A percentile compares a stretch with the other conserved stretches of the same genome.
Evolutionary conservation across 257 asterid genomes (phyloP).

Genomic region (Craterostigma plantagineum): DNA sequence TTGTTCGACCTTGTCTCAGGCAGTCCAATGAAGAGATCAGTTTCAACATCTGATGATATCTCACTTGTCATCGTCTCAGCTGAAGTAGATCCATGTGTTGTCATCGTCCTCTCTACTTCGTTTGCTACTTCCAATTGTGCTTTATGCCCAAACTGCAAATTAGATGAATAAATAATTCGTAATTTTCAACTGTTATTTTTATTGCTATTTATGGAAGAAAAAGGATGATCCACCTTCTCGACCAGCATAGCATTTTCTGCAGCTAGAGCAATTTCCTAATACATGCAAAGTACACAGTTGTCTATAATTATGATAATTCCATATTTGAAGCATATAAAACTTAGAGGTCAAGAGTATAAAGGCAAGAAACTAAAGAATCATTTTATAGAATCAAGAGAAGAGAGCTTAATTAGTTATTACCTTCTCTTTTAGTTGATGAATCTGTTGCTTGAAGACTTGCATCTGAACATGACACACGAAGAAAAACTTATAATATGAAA

Average conservation of each 20-base stretch:
- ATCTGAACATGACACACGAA: constrained; percentile 33
- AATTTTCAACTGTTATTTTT: too few relatives aligned
- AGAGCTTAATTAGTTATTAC: constrained; percentile 17
- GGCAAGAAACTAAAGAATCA: too few relatives aligned
- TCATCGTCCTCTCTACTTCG: neutral
- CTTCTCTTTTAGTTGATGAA: constrained; percentile 58
- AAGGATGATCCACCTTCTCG: constrained; percentile 42
- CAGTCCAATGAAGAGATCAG: constrained; percentile 1
- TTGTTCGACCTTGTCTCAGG: constrained; percentile 1
- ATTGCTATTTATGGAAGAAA: too few relatives aligned
- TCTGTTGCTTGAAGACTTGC: constrained; percentile 69
- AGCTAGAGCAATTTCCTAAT: constrained; percentile 52
- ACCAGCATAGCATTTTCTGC: constrained; percentile 58
- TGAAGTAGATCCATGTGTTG: neutral
- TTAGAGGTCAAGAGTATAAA: neutral
- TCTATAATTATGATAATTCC: too few relatives aligned
- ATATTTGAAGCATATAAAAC: too few relatives aligned
- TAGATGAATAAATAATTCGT: too few relatives aligned
- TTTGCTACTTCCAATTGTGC: too few relatives aligned
- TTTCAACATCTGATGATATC: neutral
- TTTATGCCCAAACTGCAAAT: too few relatives aligned
- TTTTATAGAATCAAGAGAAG: too few relatives aligned
- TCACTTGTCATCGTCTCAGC: neutral
- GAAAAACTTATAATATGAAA: too few relatives aligned
- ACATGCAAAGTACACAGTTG: too few relatives aligned